Base-by-base conservation (phyloP, 129 eudicot genomes). In the Pulicaria dysenterica region DNA sequence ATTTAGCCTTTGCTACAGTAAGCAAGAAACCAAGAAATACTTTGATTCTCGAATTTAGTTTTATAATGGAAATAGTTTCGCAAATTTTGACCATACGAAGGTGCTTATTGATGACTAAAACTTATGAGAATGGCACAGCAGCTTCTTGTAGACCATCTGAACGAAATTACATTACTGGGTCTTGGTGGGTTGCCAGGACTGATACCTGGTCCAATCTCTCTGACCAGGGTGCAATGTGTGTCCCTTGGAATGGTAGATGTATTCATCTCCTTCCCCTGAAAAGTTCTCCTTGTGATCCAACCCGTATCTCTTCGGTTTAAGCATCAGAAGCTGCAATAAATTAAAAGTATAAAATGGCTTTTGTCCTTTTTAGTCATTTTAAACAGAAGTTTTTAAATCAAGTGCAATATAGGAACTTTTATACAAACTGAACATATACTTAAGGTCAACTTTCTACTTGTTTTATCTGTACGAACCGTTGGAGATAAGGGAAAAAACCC, bases 221-320 rank as follows among this genome's bases (percentile, higher is more conserved):
- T 94, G 98, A 36, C 98, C 96, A 49, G 96, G 92, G 77, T 94
- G 70, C 47, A 94, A 85, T 53, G 95, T 48, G 71, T 94, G 98
- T 12, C 98, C 98, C 82, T 94, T 94, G 63, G 98, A 94, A 81
- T 94, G 98, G 59, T 94, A 94, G 34, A 94, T 94, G 84, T 87
- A 86, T 71, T 87, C 82, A 34, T 94, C 98, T 11, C 98, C 98
- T 79, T 90, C 96, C 14, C 98, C 98, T 0, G 98, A 80, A 67
- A 86, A 90, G 70, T 94, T 94, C 81, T 94, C 92, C 79, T 84
- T 94, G 84, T 94, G 98, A 59, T 94, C 98, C 83, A 90, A 62
- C 4, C 96, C 96, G 19, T 94, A 94, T 77, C 95, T 90, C 83
- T 85, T 84, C 13, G 98, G 98, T 73, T 84, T 94, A 81, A 94